Base-by-base conservation (phyloP, 768 basidiomycete species). In the Lactifluus subvellereus region DNA sequence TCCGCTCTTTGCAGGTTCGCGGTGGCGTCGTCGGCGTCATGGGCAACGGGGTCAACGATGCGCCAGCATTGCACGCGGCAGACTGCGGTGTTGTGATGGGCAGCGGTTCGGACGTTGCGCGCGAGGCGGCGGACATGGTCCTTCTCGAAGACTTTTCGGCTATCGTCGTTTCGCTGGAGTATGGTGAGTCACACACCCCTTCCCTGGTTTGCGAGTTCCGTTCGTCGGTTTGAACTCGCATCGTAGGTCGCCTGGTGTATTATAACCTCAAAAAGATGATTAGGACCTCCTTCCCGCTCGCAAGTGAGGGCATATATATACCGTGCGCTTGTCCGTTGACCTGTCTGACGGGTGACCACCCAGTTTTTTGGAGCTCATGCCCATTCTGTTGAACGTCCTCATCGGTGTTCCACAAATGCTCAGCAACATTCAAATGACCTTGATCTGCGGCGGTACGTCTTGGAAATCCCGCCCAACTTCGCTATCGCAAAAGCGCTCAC, bases 31-130 rank as follows among this genome's bases (percentile, higher is more conserved):
- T 85, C 7, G 84, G 82, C 1, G 84, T 86, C 61, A 87, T 85
- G 4, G 86, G 86, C 3, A 85, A 88, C 69, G 86, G 85, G 32
- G 83, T 84, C 0, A 85, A 85, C 64, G 83, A 85, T 67, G 80
- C 80, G 0, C 81, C 84, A 0, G 80, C 84, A 2, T 73, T 85
- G 57, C 83, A 82, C 64, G 80, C 80, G 35, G 83, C 84, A 1
- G 80, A 88, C 67, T 80, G 84, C 53, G 85, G 85, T 57, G 79
- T 86, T 43, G 84, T 82, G 0, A 82, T 85, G 77, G 84, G 81
- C 8, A 71, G 74, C 27, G 80, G 80, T 2, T 80, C 78, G 13
- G 80, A 82, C 59, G 78, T 82, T 3, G 80, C 82, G 22, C 65
- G 74, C 66, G 83, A 82, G 73, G 84, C 85, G 5, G 79, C 84